Conservation (phyloP, 1,139 yeast species). For the Diutina ranongensis region DNA sequence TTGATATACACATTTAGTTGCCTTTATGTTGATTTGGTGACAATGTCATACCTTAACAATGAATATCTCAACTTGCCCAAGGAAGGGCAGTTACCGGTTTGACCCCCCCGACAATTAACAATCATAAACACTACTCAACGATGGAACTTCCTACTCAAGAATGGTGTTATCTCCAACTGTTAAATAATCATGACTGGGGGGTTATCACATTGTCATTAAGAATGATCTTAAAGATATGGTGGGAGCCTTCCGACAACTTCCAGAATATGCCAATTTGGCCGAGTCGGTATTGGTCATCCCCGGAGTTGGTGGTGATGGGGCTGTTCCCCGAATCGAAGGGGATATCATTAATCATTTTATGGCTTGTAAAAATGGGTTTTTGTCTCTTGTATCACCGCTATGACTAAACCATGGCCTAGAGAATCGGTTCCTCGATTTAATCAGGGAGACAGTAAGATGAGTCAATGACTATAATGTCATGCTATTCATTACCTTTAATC, state of each 20-base stretch:
- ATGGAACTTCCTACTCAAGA: not conserved
- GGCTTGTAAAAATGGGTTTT: slow-evolving; percentile 1
- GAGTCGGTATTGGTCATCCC: not conserved
- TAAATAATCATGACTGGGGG: not conserved
- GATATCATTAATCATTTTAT: not conserved
- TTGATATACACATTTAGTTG: no score
- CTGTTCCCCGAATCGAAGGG: not conserved
- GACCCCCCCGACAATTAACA: no score
- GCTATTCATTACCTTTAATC: no score
- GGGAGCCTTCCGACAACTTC: not conserved
- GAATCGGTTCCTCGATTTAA: no score
- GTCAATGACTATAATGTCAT: no score
- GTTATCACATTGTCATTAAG: not conserved
- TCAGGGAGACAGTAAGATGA: no score
- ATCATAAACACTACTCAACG: not conserved
- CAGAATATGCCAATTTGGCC: not conserved
- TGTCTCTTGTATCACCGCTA: not conserved
- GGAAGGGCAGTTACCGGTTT: no score
- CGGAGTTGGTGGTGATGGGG: not conserved
- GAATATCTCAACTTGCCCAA: no score
- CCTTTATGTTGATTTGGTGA: no score
- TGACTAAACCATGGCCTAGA: no score
- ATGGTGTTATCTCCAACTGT: slow-evolving; percentile 1
- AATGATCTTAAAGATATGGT: not conserved
- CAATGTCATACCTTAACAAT: no score